Evolutionary conservation across 805 yeast species (phyloP).

Genomic region (Sugiyamaella lignohabitans): DNA sequence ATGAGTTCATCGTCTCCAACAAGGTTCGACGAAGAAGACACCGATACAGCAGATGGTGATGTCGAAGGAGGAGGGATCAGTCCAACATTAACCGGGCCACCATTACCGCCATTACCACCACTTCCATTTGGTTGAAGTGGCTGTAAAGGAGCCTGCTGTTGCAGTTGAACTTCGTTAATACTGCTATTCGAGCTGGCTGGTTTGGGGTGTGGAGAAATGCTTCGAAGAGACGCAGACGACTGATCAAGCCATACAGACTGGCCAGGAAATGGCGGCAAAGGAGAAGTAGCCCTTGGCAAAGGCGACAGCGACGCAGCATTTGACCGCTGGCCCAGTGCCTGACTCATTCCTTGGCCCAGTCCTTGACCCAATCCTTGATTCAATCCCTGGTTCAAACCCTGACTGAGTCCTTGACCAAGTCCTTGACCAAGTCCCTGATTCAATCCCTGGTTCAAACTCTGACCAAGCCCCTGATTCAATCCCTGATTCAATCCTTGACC

Average conservation of each 20-base stretch:
- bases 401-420: too few species aligned
- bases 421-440: too few species aligned
- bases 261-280: background rate
- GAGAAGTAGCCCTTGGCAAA: background rate
- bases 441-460: too few species aligned
- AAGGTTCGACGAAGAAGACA: slow-evolving; percentile 1
- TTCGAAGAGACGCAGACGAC: background rate
- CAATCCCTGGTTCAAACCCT: too few species aligned
- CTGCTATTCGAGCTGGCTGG: background rate
- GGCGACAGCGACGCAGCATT: too few species aligned
- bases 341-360: background rate
- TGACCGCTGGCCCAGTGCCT: background rate
- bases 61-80: background rate
- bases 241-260: background rate
- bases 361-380: too few species aligned
- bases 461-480: too few species aligned
- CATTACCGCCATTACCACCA: background rate
- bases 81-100: background rate
- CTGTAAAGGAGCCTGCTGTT: too few species aligned
- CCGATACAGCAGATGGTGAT: background rate
- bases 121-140: background rate
- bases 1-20: slow-evolving; percentile 74
- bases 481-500: too few species aligned
- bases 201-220: background rate
- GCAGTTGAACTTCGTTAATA: background rate